Conservation (phyloP, 1,139 yeast species). For the Lodderomyces orthopsilosis region DNA sequence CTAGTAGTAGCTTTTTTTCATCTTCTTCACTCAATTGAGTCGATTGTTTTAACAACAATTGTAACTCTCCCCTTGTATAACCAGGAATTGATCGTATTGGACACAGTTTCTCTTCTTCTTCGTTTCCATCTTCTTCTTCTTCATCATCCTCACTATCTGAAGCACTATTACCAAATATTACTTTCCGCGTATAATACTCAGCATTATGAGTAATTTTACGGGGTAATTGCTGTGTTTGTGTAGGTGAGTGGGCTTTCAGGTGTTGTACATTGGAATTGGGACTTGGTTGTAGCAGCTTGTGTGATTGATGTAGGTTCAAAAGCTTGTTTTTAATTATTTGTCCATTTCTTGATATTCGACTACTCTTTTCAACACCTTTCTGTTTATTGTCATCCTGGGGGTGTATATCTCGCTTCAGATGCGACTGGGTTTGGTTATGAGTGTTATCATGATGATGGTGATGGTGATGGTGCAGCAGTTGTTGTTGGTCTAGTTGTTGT, state of each 20-base stretch:
- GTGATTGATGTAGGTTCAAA: conserved; percentile 31
- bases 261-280: conserved; percentile 4
- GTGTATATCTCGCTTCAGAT: conserved; percentile 2
- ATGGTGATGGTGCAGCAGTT: conserved; percentile 14
- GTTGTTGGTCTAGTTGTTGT: conserved; percentile 17
- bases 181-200: background rate
- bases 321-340: conserved; percentile 28
- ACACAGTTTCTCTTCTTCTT: background rate
- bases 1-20: conserved; percentile 30
- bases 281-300: conserved; percentile 13
- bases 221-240: background rate
- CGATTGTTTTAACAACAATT: conserved; percentile 16
- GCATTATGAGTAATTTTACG: conserved; percentile 2
- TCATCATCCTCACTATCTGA: conserved; percentile 25
- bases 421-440: conserved; percentile 1
- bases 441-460: conserved; percentile 6
- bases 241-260: background rate
- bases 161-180: conserved; percentile 35
- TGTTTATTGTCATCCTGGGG: conserved; percentile 1
- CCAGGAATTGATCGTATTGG: conserved; percentile 36
- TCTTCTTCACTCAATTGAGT: conserved; percentile 20
- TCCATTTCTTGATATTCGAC: conserved; percentile 20
- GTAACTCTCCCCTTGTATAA: conserved; percentile 37
- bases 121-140: conserved; percentile 10
- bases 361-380: background rate